These are phyloP conservation scores for Blastobotrys aristatus DNA, from an alignment of 1,139 yeast species.

Conservation along the genomic window DNA sequence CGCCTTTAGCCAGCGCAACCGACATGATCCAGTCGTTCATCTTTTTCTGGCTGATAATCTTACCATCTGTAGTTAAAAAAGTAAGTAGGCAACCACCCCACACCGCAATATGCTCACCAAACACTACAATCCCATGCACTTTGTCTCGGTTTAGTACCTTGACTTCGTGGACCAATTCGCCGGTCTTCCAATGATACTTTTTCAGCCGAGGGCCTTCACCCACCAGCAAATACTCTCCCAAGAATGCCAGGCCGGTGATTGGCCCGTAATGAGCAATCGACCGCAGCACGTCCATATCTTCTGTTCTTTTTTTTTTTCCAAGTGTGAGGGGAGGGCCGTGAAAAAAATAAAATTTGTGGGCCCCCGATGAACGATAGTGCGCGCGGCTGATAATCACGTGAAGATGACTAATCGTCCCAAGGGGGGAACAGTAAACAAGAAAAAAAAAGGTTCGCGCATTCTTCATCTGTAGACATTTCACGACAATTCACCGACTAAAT, in stretches of 20 bases:
- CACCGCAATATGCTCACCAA: constrained; percentile 39
- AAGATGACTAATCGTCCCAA: no score
- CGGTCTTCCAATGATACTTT: constrained; percentile 46
- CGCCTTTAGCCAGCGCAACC: constrained; percentile 45
- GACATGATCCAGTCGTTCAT: constrained; percentile 74
- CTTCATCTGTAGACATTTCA: no score
- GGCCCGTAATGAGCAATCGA: constrained; percentile 59
- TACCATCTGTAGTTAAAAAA: constrained; percentile 36
- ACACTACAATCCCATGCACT: constrained; percentile 63
- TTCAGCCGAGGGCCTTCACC: constrained; percentile 73
- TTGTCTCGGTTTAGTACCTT: constrained; percentile 64
- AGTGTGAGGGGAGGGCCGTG: no score
- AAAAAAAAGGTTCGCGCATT: no score
- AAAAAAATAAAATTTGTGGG: no score
- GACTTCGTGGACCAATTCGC: constrained; percentile 39
- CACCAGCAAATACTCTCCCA: constrained; percentile 36
- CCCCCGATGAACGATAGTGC: no score
- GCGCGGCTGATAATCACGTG: no score
- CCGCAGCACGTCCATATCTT: constrained; percentile 13
- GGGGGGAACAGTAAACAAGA: neutral
- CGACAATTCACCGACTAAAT: no score
- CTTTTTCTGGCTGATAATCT: constrained; percentile 37
- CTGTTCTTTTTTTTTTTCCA: neutral
- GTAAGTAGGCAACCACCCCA: constrained; percentile 75
- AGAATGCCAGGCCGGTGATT: constrained; percentile 56